Percentiles rank a stretch among this genome's conserved stretches.
Conservation (phyloP, 345 rosid species). For the Sisymbrium irio region DNA sequence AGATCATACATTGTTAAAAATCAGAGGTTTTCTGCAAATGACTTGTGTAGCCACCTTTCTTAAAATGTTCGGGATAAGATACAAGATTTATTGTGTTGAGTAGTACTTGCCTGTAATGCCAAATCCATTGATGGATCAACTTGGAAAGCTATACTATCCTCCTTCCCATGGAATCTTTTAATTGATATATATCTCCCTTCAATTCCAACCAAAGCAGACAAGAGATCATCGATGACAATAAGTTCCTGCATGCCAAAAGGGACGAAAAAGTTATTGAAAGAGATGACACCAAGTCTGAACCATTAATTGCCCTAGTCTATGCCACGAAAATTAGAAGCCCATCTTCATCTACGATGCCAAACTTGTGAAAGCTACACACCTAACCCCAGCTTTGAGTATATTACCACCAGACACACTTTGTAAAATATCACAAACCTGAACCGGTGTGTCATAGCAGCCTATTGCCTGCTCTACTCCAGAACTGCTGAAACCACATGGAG, state of each 20-base stretch:
- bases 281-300: background rate
- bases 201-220: slow-evolving; percentile 88
- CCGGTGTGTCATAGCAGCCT: slow-evolving; percentile 71
- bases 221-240: slow-evolving; percentile 82
- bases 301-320: slow-evolving; percentile 5
- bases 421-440: slow-evolving; percentile 52
- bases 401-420: background rate
- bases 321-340: background rate
- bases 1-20: background rate
- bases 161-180: slow-evolving; percentile 58
- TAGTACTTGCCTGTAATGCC: slow-evolving; percentile 67
- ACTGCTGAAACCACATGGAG: slow-evolving; percentile 36
- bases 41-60: background rate
- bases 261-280: background rate
- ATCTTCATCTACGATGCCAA: background rate
- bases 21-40: background rate
- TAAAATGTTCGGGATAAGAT: background rate
- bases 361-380: slow-evolving; percentile 4
- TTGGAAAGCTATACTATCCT: slow-evolving; percentile 60
- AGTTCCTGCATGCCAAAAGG: slow-evolving; percentile 62
- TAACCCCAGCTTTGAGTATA: background rate
- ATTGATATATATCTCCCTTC: slow-evolving; percentile 91
- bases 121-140: slow-evolving; percentile 91
- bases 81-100: background rate
- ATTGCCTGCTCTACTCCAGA: slow-evolving; percentile 57